Base-by-base conservation (phyloP, 208 protist species). In the Acanthamoeba rhysodes region DNA sequence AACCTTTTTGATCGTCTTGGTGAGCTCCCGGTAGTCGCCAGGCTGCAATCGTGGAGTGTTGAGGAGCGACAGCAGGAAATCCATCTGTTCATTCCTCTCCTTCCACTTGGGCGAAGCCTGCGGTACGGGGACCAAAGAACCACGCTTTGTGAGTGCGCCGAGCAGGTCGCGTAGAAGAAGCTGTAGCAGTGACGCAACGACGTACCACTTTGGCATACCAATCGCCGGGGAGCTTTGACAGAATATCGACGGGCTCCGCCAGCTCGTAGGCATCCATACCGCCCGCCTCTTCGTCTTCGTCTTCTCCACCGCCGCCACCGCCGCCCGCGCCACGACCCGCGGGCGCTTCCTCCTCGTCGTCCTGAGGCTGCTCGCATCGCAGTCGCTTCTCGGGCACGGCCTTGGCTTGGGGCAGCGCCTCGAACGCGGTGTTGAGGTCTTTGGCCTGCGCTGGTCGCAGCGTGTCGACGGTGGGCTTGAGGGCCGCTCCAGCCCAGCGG, bases 31-130 rank as follows among this genome's bases (percentile, higher is more conserved):
- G 88, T 95, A 96, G 37, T 96, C 96, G 14, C 70, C 95, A 24
- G 41, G 55, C 27, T 62, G 70, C 4, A 97, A 12, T 2, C 95
- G 95, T 0, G 95, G 95, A 6, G 20, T 72, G 32, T 84, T 53
- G n/a, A 87, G 34, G 22, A 94, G 76, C 0, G 62, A 41, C 6
- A 78, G 27, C 2, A 96, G 45, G 10, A 0, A 27, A 27, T 97
- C 93, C 37, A 97, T 92, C 62, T 95, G 95, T 9, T 97, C 96
- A 5, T 95, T 95, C 22, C 96, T 88, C 24, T 76, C 64, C n/a
- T 94, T 84, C 96, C 96, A 97, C 72, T 96, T 97, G 20, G 68
- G 1, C 34, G 90, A 94, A 2, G 41, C 72, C 90, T 94, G 4
- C 3, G 45, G 10, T n/a, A n/a, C n/a, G n/a, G n/a, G n/a, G n/a